These are phyloP conservation scores for Amanita subjunquillea DNA, from an alignment of 768 basidiomycete species.

Conservation along the genomic window DNA sequence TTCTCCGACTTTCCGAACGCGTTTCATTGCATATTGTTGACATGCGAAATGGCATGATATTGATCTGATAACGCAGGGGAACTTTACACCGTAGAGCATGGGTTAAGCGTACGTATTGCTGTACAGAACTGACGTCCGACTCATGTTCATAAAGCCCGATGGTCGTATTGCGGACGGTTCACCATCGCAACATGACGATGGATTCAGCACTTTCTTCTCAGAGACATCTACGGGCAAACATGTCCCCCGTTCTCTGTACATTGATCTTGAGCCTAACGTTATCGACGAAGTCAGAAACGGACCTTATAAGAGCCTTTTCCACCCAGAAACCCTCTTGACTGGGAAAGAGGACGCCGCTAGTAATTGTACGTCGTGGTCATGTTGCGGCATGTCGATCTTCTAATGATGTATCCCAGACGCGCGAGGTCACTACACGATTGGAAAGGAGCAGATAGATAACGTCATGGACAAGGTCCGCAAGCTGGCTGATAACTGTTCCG, in stretches of 20 bases:
- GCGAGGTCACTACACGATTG: constrained; percentile 97
- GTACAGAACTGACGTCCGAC: constrained; percentile 10
- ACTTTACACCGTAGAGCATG: constrained; percentile 98
- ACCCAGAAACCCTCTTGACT: constrained; percentile 96
- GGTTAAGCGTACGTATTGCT: constrained; percentile 69
- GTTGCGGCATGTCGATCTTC: background rate
- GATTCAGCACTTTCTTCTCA: constrained; percentile 99
- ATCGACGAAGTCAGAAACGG: constrained; percentile 97
- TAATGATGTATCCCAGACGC: constrained; percentile 49
- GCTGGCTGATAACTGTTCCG: constrained; percentile 94
- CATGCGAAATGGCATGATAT: constrained; percentile 21
- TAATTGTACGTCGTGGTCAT: constrained; percentile 62
- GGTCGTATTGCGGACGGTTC: constrained; percentile 81
- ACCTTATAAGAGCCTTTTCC: constrained; percentile 94
- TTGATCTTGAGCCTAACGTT: constrained; percentile 95
- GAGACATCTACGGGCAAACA: constrained; percentile 96
- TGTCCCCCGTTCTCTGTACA: constrained; percentile 94
- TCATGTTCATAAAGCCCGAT: constrained; percentile 58
- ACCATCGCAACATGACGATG: constrained; percentile 68
- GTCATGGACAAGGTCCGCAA: constrained; percentile 97
- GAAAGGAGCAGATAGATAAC: constrained; percentile 94
- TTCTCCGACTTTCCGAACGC: constrained; percentile 17
- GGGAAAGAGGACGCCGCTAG: constrained; percentile 99
- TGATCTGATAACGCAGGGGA: constrained; percentile 63
- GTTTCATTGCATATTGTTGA: constrained; percentile 16